Evolutionary conservation across 2,329 filamentous ascomycete species (phyloP), one percentile per base, ranked within the genome.

Genomic region (Davidsoniella neocaledoniae): DNA sequence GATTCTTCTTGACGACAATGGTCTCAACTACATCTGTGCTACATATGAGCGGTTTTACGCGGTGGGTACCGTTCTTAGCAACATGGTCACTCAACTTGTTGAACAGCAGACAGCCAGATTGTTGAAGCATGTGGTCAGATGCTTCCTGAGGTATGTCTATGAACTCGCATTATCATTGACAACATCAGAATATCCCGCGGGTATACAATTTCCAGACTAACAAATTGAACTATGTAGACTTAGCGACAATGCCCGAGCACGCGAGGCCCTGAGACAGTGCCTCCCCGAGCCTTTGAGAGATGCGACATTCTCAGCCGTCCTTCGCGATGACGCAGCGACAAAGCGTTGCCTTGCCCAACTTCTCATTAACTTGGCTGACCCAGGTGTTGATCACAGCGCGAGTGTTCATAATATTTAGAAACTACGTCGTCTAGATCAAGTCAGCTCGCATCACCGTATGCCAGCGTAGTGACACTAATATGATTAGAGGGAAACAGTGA

Each of bases 21-120:
- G 91, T 3, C 74, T 98, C 55, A 91, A 91, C 60, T 98, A 98
- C 66, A 98, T 98, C 53, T 98, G 91, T 67, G 90, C 93, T 56
- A 98, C 91, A 0, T 98, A 98, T 60, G 91, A 98, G 70, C 78
- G 91, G 17, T 98, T 98, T 67, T 98, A 96, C 58, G 91, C 91
- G 6, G 91, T 98, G 4, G 91, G 91, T 5, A 98, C 91, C 1
- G 91, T 98, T 5, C 71, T 98, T 38, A 94, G 86, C 69, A 98
- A 96, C 63, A 98, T 98, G 91, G 91, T 98, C 51, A 87, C 83
- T 48, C 90, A 96, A 67, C 76, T 98, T 37, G 91, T 96, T 38
- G 91, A 98, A 66, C 90, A 94, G 61, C 91, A 98, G 67, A 98
- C 91, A 1, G 91, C 94, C 26, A 77, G 91, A 48, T 73, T 98